Base-by-base conservation (phyloP, 345 rosid species). In the Hibiscus mutabilis region DNA sequence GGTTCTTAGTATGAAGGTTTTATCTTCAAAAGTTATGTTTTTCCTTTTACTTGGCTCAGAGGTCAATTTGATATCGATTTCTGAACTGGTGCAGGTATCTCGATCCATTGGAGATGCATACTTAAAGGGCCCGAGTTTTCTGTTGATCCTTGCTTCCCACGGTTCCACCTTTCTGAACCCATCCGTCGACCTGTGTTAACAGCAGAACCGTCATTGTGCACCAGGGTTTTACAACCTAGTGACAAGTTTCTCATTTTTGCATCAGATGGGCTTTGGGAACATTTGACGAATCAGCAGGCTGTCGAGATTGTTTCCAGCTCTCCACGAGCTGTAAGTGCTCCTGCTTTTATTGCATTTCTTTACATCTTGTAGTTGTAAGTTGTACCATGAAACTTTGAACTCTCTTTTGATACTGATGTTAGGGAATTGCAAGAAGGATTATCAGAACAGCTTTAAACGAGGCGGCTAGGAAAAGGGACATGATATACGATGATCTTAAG, bases 91-190 rank as follows among this genome's bases (percentile, higher is more conserved):
- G 5, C 75, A 95, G 99, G 97, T 95, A 16, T 90, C 97, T 19
- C 89, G 97, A 83, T 86, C 99, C 11, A 92, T 92, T 10, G 99
- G 99, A 42, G 99, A 95, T 79, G 97, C 97, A n/a, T 90, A 90
- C 84, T 83, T 95, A 80, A 95, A 95, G 81, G 81, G 37, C 92
- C 93, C 3, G 97, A 90, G 85, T 92, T 90, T 79, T 87, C 96
- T n/a, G 82, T 92, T 1, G 90, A 86, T 74, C 88, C 96, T 66
- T 87, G 93, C 29, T 90, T 88, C 85, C 97, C 97, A 1, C 79
- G 92, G 64, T 92, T 90, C 42, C 96, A 90, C 82, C 83, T 95
- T 35, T 58, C 97, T 9, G 97, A 92, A 69, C 81, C 87, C 40
- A 78, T 92, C 51, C 82, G 86, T 9, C 87, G 90, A 65, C 96